phyloP scores from a whole-genome alignment of 495 filamentous ascomycete species.

The Xylaria nigripes region DNA sequence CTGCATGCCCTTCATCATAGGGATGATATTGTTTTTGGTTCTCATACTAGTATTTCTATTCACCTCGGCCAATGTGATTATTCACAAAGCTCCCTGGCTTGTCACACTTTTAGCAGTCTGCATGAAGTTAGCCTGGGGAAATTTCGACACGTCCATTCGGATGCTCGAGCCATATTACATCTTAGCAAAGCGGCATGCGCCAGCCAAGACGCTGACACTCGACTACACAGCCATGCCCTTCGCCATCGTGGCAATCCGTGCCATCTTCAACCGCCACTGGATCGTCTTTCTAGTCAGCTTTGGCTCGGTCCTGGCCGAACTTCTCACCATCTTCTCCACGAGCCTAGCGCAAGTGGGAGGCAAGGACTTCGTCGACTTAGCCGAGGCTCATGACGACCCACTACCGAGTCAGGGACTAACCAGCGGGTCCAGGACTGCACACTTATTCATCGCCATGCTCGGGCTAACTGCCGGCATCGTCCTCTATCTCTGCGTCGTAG shows the following conservation, averaged over 20 bases:
- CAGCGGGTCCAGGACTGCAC: constrained; percentile 51
- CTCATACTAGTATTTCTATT: constrained; percentile 53
- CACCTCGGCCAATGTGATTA: constrained; percentile 43
- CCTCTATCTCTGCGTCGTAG: constrained; percentile 46
- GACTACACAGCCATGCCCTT: constrained; percentile 67
- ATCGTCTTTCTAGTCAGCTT: constrained; percentile 54
- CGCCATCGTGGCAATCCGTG: constrained; percentile 52
- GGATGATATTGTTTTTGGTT: constrained; percentile 40
- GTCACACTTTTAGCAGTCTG: constrained; percentile 53
- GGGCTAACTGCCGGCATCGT: constrained; percentile 50
- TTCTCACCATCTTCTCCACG: constrained; percentile 59
- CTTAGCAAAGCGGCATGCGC: constrained; percentile 54
- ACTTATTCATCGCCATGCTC: constrained; percentile 52
- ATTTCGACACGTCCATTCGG: constrained; percentile 61
- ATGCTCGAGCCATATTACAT: constrained; percentile 72
- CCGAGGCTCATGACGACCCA: constrained; percentile 8
- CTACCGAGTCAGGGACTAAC: constrained; percentile 30
- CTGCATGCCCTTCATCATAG: constrained; percentile 49
- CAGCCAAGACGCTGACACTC: constrained; percentile 53
- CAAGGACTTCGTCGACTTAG: constrained; percentile 38
- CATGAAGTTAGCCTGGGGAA: constrained; percentile 59
- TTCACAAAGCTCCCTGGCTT: constrained; percentile 55
- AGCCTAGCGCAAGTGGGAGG: constrained; percentile 53
- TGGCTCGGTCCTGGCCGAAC: constrained; percentile 55
- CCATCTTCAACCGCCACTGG: constrained; percentile 53